These are phyloP conservation scores for Lactifluus hygrophoroides DNA, from an alignment of 768 basidiomycete genomes.

Conservation along the genomic window DNA sequence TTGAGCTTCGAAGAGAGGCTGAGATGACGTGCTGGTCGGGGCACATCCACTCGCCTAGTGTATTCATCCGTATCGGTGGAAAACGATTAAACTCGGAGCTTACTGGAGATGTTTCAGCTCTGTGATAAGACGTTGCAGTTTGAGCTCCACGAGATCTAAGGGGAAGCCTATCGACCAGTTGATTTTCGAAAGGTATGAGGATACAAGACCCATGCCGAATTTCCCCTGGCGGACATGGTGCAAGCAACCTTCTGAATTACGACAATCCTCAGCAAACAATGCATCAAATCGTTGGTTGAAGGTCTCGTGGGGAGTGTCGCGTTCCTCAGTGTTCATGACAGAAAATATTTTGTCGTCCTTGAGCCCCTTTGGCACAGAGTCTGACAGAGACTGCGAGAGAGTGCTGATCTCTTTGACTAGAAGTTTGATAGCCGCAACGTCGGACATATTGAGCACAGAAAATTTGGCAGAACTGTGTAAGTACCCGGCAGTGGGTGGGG, in stretches of 20 bases:
- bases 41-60: neutral
- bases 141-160: neutral
- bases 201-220: no score
- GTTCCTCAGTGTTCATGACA: no score
- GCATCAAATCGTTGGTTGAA: no score
- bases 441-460: neutral
- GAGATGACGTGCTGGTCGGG: neutral
- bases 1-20: neutral
- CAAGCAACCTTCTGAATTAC: no score
- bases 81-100: no score
- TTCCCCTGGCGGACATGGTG: no score
- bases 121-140: neutral
- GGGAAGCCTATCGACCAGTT: neutral
- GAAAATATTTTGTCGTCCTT: no score
- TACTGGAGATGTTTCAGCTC: neutral
- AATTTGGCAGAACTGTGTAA: no score
- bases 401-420: neutral
- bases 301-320: no score
- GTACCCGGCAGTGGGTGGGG: no score
- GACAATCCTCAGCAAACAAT: neutral
- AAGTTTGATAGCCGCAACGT: neutral
- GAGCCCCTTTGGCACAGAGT: neutral
- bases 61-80: neutral
- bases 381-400: neutral
- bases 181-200: no score